Evolutionary conservation across 2,329 filamentous ascomycete species (phyloP), one percentile per base, ranked within the genome.

Genomic region (Sporothrix protearum): DNA sequence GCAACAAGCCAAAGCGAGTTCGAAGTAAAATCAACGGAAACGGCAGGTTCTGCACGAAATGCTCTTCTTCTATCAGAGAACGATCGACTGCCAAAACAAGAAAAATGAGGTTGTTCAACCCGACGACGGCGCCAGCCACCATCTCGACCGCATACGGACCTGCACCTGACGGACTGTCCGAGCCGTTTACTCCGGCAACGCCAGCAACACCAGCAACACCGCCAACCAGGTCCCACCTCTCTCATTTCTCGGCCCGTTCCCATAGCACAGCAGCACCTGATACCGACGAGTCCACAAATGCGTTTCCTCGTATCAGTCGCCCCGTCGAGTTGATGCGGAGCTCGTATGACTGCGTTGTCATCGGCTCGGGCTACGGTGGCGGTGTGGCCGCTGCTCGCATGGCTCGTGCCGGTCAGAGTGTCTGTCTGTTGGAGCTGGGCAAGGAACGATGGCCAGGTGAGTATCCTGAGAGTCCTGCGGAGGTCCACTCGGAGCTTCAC

Each of bases 311-410:
- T 1, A 85, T 89, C 72, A 87, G 86, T 28, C 85, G 83, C 72
- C 84, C 86, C 0, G 83, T 89, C 14, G 85, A 89, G 76, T 79
- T 88, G 33, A 84, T 91, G 77, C 82, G 85, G 33, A 80, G 81
- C 71, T 80, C 80, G 7, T 92, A 92, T 75, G 89, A 92, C 79
- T 86, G 86, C 51, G 84, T 92, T 12, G 87, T 92, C 39, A 87
- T 92, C 71, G 89, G 90, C 1, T 91, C 88, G 10, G 90, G 90
- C 0, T 92, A 92, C 77, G 90, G 90, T 30, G 89, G 88, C 51
- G 87, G 85, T 30, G 86, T 92, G 25, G 89, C 89, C 2, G 89
- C 89, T 0, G 87, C 87, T 28, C 84, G 89, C 12, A 88, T 91
- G 84, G 86, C 89, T 2, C 84, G 89, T 70, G 85, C 85, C 1